These are phyloP conservation scores for Pseudohalonectria lignicola DNA, from an alignment of 2,329 filamentous ascomycete genomes.

Conservation along the genomic window DNA sequence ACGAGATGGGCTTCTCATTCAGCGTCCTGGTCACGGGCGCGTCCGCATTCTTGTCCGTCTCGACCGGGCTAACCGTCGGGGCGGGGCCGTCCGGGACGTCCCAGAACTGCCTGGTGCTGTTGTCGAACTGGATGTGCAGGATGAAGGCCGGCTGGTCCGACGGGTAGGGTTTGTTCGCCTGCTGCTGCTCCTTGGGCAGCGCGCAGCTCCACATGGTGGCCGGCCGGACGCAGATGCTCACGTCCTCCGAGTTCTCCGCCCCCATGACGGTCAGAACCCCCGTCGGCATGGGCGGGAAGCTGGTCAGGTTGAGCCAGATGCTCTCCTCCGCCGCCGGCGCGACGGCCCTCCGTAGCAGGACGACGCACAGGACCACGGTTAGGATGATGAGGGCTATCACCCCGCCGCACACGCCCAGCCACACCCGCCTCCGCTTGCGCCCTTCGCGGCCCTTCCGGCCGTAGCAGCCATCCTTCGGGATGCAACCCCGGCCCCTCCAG, in stretches of 20 bases:
- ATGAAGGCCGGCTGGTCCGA: slow-evolving; percentile 67
- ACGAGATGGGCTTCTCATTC: not conserved
- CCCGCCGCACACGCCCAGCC: slow-evolving; percentile 36
- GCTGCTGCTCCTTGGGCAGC: slow-evolving; percentile 67
- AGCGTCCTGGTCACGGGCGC: slow-evolving; percentile 5
- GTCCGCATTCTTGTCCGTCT: too few relatives aligned
- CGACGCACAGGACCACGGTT: slow-evolving; percentile 44
- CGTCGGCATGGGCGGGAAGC: slow-evolving; percentile 77
- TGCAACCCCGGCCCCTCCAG: slow-evolving; percentile 55
- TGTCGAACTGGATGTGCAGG: slow-evolving; percentile 66
- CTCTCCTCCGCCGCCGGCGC: slow-evolving; percentile 22
- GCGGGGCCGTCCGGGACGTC: slow-evolving; percentile 27
- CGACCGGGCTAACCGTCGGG: slow-evolving; percentile 8
- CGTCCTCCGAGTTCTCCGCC: slow-evolving; percentile 52
- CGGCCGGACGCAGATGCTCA: slow-evolving; percentile 59
- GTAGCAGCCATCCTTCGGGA: slow-evolving; percentile 53
- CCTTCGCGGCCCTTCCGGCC: slow-evolving; percentile 53
- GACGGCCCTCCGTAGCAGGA: slow-evolving; percentile 32
- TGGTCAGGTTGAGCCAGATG: slow-evolving; percentile 74
- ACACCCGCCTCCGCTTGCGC: slow-evolving; percentile 50
- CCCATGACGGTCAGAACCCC: slow-evolving; percentile 71
- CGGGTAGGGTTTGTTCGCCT: slow-evolving; percentile 48
- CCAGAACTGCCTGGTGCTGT: slow-evolving; percentile 41
- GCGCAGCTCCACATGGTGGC: slow-evolving; percentile 78
- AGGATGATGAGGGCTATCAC: slow-evolving; percentile 46